Conservation (phyloP, 768 basidiomycete genomes). For the Leccinum fibrillosum region DNA sequence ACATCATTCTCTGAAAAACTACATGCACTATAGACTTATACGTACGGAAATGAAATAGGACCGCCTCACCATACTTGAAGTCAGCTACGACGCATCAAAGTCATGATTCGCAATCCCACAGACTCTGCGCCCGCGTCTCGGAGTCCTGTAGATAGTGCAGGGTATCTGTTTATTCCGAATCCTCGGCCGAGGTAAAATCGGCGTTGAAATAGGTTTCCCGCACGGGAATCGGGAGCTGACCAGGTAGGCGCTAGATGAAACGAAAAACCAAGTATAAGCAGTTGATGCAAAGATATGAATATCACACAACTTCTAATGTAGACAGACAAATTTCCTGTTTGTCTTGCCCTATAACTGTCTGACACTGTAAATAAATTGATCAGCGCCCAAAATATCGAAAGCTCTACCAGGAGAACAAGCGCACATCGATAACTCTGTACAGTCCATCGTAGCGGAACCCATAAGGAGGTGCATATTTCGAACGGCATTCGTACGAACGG, state of each 20-base stretch:
- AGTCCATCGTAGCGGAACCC: slow-evolving; percentile 33
- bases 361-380: slow-evolving; percentile 12
- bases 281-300: neutral
- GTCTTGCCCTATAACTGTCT: slow-evolving; percentile 16
- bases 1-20: neutral
- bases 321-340: slow-evolving; percentile 23
- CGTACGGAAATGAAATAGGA: neutral
- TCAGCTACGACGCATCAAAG: neutral
- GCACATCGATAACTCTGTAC: slow-evolving; percentile 23
- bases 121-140: neutral
- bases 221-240: slow-evolving; percentile 20
- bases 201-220: neutral
- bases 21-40: neutral
- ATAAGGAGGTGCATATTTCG: slow-evolving; percentile 23
- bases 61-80: neutral
- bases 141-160: neutral
- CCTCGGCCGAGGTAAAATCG: too few relatives aligned
- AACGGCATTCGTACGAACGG: slow-evolving; percentile 17
- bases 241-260: slow-evolving; percentile 23
- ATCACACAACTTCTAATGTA: slow-evolving; percentile 19
- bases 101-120: neutral
- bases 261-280: neutral
- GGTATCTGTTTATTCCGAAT: neutral
- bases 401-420: neutral
- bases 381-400: neutral